Evolutionary conservation across 2,329 filamentous ascomycete species (phyloP).

Genomic region (Didymella segeticola): DNA sequence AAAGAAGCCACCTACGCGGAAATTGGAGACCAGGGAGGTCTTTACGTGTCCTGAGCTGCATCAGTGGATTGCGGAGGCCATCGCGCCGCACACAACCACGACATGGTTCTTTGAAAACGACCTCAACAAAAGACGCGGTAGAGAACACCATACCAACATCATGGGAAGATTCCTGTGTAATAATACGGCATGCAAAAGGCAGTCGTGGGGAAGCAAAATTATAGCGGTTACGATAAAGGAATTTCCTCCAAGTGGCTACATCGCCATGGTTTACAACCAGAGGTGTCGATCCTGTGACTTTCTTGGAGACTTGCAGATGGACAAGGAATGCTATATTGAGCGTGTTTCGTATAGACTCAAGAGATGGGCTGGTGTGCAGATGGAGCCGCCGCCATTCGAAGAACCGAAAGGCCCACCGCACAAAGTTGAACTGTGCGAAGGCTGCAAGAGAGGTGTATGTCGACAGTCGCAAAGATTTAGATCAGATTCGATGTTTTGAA

Average conservation of each 20-base stretch:
- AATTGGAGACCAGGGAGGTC: not conserved
- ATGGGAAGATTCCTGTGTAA: not conserved
- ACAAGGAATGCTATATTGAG: slow-evolving; percentile 28
- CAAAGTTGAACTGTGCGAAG: not conserved
- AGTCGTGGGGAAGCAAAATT: not conserved
- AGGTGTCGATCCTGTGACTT: slow-evolving; percentile 23
- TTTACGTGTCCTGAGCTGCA: slow-evolving; percentile 3
- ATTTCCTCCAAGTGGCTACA: not conserved
- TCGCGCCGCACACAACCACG: not conserved
- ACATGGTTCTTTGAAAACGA: not conserved
- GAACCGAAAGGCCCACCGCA: slow-evolving; percentile 1
- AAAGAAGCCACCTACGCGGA: not conserved
- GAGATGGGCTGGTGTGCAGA: slow-evolving; percentile 28
- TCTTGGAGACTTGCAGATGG: slow-evolving; percentile 23
- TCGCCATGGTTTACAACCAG: not conserved
- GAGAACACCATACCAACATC: not conserved
- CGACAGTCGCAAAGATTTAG: too few species aligned
- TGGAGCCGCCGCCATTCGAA: slow-evolving; percentile 3
- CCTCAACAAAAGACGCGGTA: not conserved
- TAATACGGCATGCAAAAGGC: not conserved
- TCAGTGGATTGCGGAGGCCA: not conserved
- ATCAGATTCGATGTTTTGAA: too few species aligned
- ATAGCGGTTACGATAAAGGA: not conserved
- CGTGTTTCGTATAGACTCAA: slow-evolving; percentile 31
- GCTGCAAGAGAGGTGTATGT: not conserved